phyloP scores from a whole-genome alignment of 495 filamentous ascomycete genomes.

The Xylaria bambusicola region DNA sequence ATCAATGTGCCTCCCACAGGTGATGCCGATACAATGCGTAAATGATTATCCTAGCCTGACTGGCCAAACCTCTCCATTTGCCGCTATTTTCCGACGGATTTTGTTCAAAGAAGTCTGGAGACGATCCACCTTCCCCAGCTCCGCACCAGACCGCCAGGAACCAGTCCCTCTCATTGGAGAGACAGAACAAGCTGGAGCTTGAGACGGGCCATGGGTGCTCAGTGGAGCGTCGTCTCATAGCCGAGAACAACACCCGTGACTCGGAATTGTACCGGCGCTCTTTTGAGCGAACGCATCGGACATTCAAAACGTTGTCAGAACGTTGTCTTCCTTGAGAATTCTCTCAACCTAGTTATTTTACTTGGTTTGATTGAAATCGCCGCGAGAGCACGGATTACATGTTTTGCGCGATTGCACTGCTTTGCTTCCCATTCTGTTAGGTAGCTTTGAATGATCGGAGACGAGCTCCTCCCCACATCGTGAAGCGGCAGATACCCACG shows the following conservation, averaged over 20 bases:
- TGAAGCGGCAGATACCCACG: background rate
- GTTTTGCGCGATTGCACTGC: too few relatives aligned
- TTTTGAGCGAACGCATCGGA: conserved; percentile 4
- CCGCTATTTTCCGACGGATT: conserved; percentile 13
- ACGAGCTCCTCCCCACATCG: background rate
- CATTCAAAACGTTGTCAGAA: too few relatives aligned
- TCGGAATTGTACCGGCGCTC: background rate
- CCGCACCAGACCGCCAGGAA: conserved; percentile 9
- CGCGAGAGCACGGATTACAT: too few relatives aligned
- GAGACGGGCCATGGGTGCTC: background rate
- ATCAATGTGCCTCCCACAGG: too few relatives aligned
- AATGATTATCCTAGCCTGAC: conserved; percentile 8
- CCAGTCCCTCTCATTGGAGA: conserved; percentile 3
- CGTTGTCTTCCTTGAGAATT: too few relatives aligned
- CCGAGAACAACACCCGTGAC: conserved; percentile 29
- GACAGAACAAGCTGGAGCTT: background rate
- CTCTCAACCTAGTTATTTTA: too few relatives aligned
- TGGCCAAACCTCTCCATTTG: conserved; percentile 1
- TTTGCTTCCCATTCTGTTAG: too few relatives aligned
- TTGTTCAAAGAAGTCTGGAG: background rate
- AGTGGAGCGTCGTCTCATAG: conserved; percentile 24
- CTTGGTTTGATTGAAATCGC: too few relatives aligned
- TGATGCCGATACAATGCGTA: conserved; percentile 1
- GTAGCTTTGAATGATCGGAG: background rate
- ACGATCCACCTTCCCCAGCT: conserved; percentile 10